A percentile compares a stretch with the other conserved stretches of the same genome.
Conservation (phyloP, 2,329 filamentous ascomycete species). For the Bipolaris oryzae region DNA sequence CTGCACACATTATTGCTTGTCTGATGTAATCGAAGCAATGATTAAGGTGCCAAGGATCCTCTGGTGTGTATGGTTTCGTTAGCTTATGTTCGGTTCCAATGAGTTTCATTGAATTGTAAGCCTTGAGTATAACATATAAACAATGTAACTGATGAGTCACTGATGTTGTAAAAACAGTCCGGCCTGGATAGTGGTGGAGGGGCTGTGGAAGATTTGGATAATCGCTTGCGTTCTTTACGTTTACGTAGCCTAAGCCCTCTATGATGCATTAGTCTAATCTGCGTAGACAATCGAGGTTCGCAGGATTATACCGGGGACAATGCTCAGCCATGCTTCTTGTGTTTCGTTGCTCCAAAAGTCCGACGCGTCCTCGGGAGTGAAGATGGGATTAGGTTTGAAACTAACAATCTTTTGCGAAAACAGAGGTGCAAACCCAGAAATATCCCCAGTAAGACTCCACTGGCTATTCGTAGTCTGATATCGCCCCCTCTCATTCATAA, state of each 20-base stretch:
- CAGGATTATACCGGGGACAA: conserved; percentile 35
- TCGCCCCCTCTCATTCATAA: conserved; percentile 34
- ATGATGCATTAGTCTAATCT: not conserved
- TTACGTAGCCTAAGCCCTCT: conserved; percentile 43
- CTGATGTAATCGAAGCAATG: conserved; percentile 45
- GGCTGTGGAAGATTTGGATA: conserved; percentile 38
- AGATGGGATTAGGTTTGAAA: conserved; percentile 32
- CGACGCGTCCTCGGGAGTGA: conserved; percentile 37
- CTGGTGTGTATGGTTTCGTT: conserved; percentile 19
- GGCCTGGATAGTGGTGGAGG: conserved; percentile 40
- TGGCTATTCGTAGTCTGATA: conserved; percentile 14
- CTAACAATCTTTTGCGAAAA: conserved; percentile 41
- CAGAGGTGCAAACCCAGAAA: conserved; percentile 42
- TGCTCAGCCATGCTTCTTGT: conserved; percentile 38
- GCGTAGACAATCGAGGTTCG: not conserved
- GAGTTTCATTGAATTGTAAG: conserved; percentile 38
- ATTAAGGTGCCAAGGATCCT: conserved; percentile 44
- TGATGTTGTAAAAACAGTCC: conserved; percentile 40
- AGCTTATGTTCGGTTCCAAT: conserved; percentile 8
- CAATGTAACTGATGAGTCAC: conserved; percentile 46
- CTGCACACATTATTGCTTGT: conserved; percentile 44
- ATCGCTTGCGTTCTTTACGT: conserved; percentile 25
- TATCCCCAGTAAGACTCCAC: conserved; percentile 37
- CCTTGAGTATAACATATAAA: conserved; percentile 40
- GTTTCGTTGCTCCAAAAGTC: conserved; percentile 39